phyloP scores from a whole-genome alignment of 306 rosid species.

The Cyclanthera cordifolia region DNA sequence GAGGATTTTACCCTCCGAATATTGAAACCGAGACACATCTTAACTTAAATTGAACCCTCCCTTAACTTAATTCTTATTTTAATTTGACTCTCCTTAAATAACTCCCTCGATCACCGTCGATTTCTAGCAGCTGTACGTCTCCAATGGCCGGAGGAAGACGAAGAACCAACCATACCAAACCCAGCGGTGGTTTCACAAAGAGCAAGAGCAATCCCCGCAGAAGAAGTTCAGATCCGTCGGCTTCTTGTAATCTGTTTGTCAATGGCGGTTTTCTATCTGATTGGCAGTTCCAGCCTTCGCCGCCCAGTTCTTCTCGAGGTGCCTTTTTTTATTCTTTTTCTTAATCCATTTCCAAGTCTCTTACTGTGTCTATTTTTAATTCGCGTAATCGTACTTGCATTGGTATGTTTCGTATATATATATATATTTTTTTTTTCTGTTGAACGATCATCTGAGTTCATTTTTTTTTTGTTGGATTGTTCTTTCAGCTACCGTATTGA shows the following conservation, averaged over 20 bases:
- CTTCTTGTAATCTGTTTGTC: slow-evolving; percentile 29
- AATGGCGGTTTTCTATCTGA: slow-evolving; percentile 72
- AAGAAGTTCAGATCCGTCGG: slow-evolving; percentile 24
- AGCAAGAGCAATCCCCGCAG: slow-evolving; percentile 11
- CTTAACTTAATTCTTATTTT: no score
- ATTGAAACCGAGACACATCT: no score
- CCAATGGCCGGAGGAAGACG: slow-evolving; percentile 60
- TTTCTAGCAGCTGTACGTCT: no score
- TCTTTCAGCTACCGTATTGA: no score
- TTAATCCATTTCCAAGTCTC: neutral
- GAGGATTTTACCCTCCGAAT: no score
- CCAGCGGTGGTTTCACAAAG: neutral
- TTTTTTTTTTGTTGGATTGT: neutral
- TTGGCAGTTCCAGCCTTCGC: slow-evolving; percentile 33
- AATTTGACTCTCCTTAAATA: no score
- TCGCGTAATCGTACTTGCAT: neutral
- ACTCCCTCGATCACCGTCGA: no score
- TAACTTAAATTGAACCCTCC: no score
- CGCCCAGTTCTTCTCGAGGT: slow-evolving; percentile 36
- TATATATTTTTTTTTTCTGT: no score
- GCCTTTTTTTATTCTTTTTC: neutral
- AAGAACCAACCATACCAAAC: slow-evolving; percentile 16
- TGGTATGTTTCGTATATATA: neutral
- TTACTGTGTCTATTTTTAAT: neutral
- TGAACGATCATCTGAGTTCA: neutral